A percentile compares a stretch with the other conserved stretches of the same genome.
These are phyloP conservation scores for Candida tibetensis DNA, from an alignment of 805 yeast genomes.

Conservation along the genomic window DNA sequence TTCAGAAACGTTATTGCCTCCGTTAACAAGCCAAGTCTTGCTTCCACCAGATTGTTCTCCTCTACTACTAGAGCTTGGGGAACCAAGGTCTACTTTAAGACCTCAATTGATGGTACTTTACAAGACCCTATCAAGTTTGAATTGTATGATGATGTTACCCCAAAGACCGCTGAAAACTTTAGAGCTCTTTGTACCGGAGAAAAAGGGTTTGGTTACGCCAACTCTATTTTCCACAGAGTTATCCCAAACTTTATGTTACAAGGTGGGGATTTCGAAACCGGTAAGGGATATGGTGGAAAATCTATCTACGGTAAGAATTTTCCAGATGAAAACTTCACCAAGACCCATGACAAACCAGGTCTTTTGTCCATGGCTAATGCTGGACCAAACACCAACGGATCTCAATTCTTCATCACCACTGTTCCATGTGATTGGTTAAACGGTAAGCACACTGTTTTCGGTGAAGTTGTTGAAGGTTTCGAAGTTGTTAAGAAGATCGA, in stretches of 20 bases:
- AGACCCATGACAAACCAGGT: constrained; percentile 77
- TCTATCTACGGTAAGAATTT: constrained; percentile 74
- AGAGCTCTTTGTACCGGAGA: constrained; percentile 86
- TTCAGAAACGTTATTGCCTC: constrained; percentile 18
- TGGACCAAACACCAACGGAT: constrained; percentile 90
- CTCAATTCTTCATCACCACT: constrained; percentile 86
- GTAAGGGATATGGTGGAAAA: constrained; percentile 93
- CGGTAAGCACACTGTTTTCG: constrained; percentile 26
- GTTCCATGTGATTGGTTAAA: constrained; percentile 37
- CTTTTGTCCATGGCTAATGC: constrained; percentile 89
- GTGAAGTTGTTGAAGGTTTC: constrained; percentile 25
- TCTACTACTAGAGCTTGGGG: constrained; percentile 44
- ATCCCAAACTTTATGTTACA: constrained; percentile 96
- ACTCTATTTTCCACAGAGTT: constrained; percentile 92
- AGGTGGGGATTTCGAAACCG: constrained; percentile 72
- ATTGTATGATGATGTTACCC: constrained; percentile 51
- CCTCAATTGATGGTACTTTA: constrained; percentile 53
- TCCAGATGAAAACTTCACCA: constrained; percentile 64
- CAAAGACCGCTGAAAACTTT: constrained; percentile 80
- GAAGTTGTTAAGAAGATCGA: constrained; percentile 26
- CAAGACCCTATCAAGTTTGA: constrained; percentile 39
- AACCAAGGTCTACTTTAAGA: constrained; percentile 56
- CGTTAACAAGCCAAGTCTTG: constrained; percentile 15
- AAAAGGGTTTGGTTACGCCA: constrained; percentile 88
- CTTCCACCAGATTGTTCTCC: constrained; percentile 48